Evolutionary conservation across 2,329 filamentous ascomycete species (phyloP), one percentile per base, ranked within the genome.

Genomic region (Lecanicillium sp.): DNA sequence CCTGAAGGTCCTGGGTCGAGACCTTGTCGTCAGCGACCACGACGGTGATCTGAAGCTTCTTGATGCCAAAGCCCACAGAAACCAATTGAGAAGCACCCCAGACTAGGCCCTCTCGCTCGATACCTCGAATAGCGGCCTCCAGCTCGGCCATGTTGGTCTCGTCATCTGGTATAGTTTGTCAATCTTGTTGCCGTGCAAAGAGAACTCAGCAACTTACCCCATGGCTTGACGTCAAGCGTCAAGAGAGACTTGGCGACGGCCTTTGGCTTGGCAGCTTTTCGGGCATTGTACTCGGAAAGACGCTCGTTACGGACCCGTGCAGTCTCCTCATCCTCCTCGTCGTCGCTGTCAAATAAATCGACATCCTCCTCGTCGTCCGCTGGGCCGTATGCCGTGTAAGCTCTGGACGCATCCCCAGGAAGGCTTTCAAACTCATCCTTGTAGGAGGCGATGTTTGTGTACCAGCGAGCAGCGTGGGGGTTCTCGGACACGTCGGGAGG

Each of bases 41-140:
- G 54, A 97, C 69, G 82, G 86, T 97, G 75, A 98, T 94, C 79
- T 97, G 90, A 48, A 98, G 81, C 80, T 97, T 97, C 78, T 86
- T 92, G 76, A 98, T 94, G 76, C 92, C 92, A 76, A 87, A 98
- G 58, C 89, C 90, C 56, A 98, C 82, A 50, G 89, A 66, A 37
- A 95, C 82, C 49, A 95, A 74, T 76, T 92, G 85, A 65, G 85
- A 89, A 49, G 74, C 80, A 80, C 90, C 90, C 92, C 92, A 98
- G 49, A 94, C 81, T 47, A 98, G 86, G 71, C 92, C 92, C 35
- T 97, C 90, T 76, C 84, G 80, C 69, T 90, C 79, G 54, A 97
- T 90, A 51, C 71, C 66, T 57, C 87, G 84, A 53, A 97, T 89
- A 49, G 81, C 72, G 22, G 67, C 73, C 74, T 95, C 87, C 44